Base-by-base conservation (phyloP, 2,329 filamentous ascomycete genomes). In the Diplocarpon rosae region DNA sequence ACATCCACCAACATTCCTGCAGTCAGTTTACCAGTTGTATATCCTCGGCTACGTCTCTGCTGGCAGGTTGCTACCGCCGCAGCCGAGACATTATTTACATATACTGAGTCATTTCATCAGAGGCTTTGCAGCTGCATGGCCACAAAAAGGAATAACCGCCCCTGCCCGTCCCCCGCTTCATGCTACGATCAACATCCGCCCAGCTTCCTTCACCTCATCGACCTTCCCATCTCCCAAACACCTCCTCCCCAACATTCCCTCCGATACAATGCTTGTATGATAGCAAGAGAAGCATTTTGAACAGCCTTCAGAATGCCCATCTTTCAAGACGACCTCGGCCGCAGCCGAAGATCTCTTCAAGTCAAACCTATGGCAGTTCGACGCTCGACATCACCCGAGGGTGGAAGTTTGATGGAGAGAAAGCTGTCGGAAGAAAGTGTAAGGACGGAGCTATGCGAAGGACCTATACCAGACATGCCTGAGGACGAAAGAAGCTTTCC, bases 401-500 rank as follows among this genome's bases (percentile, higher is more conserved):
- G 48, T 13, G 45, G 41, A 11, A 52, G 48, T 41, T 28, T 46
- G n/a, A 45, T 59, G 37, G 45, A 40, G 37, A 66, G 67, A 41
- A 67, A 63, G 33, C 59, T 69, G 24, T 80, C 76, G 0, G 75
- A 79, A 48, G 76, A 79, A 57, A 79, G 74, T 57, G 72, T 80
- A 31, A 67, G 70, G 16, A 76, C 74, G 20, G 76, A 80, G 27
- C 63, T 80, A 9, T 79, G 76, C 54, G 76, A 80, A 44, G 76
- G 75, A 0, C 75, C 69, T 1, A 37, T 79, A 14, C 51, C 47
- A 15, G 58, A 60, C 37, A 53, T 37, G 33, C 52, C 50, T 8
- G 51, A 54, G 27, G 46, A 51, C 11, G 41, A 47, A 32, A 24
- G 32, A 16, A 35, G 7, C 20, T 24, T 39, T 44, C 40, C 48